These are phyloP conservation scores for Trypanosomatidae sp. DNA, from an alignment of 208 protist species.

Conservation along the genomic window DNA sequence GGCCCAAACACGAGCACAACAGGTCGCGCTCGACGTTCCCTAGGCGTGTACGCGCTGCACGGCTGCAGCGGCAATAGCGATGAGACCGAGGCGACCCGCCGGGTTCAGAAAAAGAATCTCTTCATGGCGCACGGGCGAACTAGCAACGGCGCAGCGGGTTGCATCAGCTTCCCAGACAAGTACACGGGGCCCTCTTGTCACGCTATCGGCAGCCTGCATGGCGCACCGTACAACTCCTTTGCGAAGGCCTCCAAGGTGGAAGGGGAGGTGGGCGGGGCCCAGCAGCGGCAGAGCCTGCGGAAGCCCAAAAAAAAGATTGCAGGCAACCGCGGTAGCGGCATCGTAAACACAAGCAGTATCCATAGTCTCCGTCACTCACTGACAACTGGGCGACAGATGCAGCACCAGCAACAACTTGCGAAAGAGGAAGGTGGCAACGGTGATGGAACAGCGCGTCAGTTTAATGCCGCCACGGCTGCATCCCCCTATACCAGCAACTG, in stretches of 20 bases:
- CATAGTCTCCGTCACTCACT: background rate
- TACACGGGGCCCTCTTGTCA: background rate
- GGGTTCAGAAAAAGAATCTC: background rate
- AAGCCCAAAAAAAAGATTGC: background rate
- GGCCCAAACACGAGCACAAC: background rate
- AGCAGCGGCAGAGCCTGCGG: background rate
- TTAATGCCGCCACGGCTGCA: background rate
- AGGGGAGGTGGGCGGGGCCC: background rate
- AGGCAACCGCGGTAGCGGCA: background rate
- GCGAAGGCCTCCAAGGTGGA: background rate
- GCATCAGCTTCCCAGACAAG: slow-evolving; percentile 1
- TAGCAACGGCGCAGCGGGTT: background rate
- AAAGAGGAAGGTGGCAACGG: slow-evolving; percentile 1
- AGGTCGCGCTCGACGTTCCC: slow-evolving; percentile 12
- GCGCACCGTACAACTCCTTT: background rate
- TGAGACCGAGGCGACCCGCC: background rate
- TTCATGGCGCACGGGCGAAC: slow-evolving; percentile 9
- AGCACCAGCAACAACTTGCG: background rate
- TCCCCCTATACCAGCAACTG: background rate
- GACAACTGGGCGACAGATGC: background rate
- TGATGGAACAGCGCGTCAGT: background rate
- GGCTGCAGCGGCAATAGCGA: slow-evolving; percentile 4
- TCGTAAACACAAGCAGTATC: background rate
- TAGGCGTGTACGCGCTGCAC: slow-evolving; percentile 17
- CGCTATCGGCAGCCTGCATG: background rate